A percentile compares a stretch with the other conserved stretches of the same genome.
Evolutionary conservation across 495 filamentous ascomycete species (phyloP).

Genomic region (Penicillium riverlandense): DNA sequence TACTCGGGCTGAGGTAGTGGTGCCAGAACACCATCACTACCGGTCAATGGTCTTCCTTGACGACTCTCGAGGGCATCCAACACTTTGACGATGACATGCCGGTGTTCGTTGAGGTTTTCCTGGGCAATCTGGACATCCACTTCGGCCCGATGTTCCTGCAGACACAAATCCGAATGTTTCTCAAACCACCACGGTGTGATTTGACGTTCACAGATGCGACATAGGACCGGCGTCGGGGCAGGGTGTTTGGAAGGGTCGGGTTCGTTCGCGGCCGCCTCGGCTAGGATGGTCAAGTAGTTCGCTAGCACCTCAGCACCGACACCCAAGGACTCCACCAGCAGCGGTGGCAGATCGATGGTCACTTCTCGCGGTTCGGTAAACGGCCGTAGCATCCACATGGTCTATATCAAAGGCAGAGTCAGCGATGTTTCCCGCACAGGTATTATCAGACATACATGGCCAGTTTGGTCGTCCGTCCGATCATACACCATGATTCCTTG

Average conservation of each 20-base stretch:
- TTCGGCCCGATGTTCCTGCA: constrained; percentile 92
- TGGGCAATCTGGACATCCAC: constrained; percentile 96
- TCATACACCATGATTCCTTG: constrained; percentile 99
- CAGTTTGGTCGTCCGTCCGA: constrained; percentile 70
- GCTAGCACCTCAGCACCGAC: constrained; percentile 93
- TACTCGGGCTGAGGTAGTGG: constrained; percentile 68
- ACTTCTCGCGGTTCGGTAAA: constrained; percentile 82
- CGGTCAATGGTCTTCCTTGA: constrained; percentile 54
- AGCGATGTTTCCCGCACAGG: neutral
- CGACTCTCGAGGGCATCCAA: constrained; percentile 86
- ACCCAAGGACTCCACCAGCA: constrained; percentile 91
- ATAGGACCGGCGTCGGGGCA: constrained; percentile 84
- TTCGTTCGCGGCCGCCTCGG: constrained; percentile 79
- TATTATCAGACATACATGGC: constrained; percentile 61
- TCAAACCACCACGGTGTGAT: constrained; percentile 99
- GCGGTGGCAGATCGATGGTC: constrained; percentile 82
- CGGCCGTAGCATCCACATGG: constrained; percentile 99
- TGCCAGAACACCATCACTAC: constrained; percentile 46
- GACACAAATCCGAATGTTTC: constrained; percentile 92
- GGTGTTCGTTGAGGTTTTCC: constrained; percentile 87
- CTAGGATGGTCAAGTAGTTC: constrained; percentile 81
- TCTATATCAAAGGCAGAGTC: constrained; percentile 41
- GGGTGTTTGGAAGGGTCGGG: constrained; percentile 80
- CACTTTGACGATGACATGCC: constrained; percentile 91
- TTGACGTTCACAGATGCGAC: constrained; percentile 94